Evolutionary conservation across 1,284 basidiomycete genomes (phyloP), one percentile per base, ranked within the genome.

Genomic region (Exobasidium cylindrosporum): DNA sequence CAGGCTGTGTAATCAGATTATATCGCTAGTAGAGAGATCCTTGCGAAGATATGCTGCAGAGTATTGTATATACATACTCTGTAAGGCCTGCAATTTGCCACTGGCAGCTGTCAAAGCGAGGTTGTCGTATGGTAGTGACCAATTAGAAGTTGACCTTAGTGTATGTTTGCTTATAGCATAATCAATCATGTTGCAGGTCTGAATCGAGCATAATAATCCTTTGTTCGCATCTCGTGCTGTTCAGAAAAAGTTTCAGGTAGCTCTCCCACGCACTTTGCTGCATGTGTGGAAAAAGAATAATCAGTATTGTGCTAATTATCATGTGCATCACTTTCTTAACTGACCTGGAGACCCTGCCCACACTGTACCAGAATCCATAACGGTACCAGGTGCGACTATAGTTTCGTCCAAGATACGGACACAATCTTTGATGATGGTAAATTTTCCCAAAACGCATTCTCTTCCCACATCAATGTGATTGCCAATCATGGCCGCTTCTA

Each of bases 361-460:
- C 4, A 90, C 83, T 0, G 92, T 87, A 67, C 96, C 83, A 2
- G 90, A 90, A 0, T 94, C 92, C 11, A 98, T 87, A 54, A 97
- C 91, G 0, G 93, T 93, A 63, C 92, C 92, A 13, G 94, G 89
- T 1, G 94, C 90, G 3, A 98, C 83, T 21, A 98, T 87, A 0
- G 92, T 90, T 66, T 89, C 88, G 79, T 95, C 92, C 63, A 87
- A 89, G 64, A 91, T 88, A 64, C 87, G 88, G 2, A 90, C 91
- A 71, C 92, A 92, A 78, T 98, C 95, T 79, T 97, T 97, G 81
- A 98, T 93, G 67, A 97, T 92, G 0, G 89, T 88, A 72, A 97
- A 97, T 78, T 96, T 93, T 29, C 96, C 94, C 94, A 40, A 32
- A 61, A 98, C 87, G 78, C 93, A 95, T 77, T 92, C 90, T 81